Evolutionary conservation across 345 rosid genomes (phyloP).

Genomic region (Hibiscus syriacus): DNA sequence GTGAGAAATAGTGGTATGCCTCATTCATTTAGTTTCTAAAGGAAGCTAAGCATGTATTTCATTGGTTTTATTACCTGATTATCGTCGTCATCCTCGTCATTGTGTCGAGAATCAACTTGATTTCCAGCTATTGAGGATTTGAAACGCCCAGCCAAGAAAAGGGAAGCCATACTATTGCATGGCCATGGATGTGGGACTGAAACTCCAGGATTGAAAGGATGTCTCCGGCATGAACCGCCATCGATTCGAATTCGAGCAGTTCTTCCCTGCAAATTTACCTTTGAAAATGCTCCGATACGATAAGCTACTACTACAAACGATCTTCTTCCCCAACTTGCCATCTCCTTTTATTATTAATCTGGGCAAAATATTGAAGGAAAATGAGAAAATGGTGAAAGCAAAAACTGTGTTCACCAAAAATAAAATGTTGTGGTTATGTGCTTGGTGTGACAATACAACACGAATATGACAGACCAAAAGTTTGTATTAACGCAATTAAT

Average conservation of each 20-base stretch:
- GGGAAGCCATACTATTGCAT: not conserved
- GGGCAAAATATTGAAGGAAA: too few species aligned
- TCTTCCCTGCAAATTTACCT: not conserved
- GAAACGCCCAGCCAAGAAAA: conserved; percentile 18
- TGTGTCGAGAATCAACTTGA: conserved; percentile 25
- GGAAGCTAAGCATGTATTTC: too few species aligned
- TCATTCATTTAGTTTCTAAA: too few species aligned
- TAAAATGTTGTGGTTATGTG: too few species aligned
- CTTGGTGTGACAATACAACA: too few species aligned
- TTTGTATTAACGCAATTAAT: too few species aligned
- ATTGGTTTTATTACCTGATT: too few species aligned
- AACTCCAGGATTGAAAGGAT: not conserved
- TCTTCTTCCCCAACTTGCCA: conserved; percentile 34
- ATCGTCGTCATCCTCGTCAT: conserved; percentile 17
- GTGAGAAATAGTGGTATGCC: too few species aligned
- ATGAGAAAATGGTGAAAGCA: not conserved
- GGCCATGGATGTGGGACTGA: not conserved
- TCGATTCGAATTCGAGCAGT: not conserved
- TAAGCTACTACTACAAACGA: conserved; percentile 27
- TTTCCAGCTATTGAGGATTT: conserved; percentile 35
- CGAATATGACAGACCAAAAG: too few species aligned
- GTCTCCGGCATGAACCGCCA: not conserved
- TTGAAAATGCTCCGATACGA: conserved; percentile 15
- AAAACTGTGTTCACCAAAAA: not conserved
- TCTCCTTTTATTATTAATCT: too few species aligned